These are phyloP conservation scores for Ogataea chonburiensis DNA, from an alignment of 805 yeast species.

Conservation along the genomic window DNA sequence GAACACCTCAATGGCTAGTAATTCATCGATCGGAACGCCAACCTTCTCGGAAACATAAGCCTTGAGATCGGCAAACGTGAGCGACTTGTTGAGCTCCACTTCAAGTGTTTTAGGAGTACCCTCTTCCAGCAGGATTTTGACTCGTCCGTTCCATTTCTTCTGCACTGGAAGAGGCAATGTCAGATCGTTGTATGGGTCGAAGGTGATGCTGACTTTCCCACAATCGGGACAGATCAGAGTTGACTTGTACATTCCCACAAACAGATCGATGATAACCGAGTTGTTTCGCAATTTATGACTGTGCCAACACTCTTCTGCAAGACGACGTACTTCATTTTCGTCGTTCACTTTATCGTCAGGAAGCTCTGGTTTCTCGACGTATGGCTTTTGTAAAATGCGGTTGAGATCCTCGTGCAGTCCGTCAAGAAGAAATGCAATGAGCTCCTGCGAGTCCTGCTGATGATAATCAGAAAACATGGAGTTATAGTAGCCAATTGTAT, in stretches of 20 bases:
- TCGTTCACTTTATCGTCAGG: constrained; percentile 59
- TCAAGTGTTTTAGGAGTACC: constrained; percentile 54
- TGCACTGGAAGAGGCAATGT: constrained; percentile 85
- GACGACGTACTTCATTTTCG: constrained; percentile 47
- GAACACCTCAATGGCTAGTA: constrained; percentile 62
- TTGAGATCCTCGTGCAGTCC: constrained; percentile 92
- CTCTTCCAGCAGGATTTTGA: constrained; percentile 60
- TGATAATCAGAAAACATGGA: constrained; percentile 75
- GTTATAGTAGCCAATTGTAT: constrained; percentile 74
- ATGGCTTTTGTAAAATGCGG: constrained; percentile 78
- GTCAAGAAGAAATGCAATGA: constrained; percentile 81
- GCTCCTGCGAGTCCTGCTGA: constrained; percentile 95
- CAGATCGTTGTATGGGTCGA: constrained; percentile 90
- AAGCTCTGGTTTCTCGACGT: constrained; percentile 83
- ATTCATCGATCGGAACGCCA: constrained; percentile 35
- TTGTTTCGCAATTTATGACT: constrained; percentile 79
- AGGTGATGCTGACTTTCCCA: constrained; percentile 74
- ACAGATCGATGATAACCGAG: constrained; percentile 79
- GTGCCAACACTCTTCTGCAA: constrained; percentile 79
- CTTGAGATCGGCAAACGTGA: constrained; percentile 64
- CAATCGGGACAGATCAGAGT: constrained; percentile 88
- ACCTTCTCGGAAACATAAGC: constrained; percentile 53
- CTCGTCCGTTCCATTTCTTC: constrained; percentile 65
- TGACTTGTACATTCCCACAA: constrained; percentile 88
- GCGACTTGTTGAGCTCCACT: constrained; percentile 67